phyloP scores from a whole-genome alignment of 1,139 yeast species.

The Arxiozyma telluris region DNA sequence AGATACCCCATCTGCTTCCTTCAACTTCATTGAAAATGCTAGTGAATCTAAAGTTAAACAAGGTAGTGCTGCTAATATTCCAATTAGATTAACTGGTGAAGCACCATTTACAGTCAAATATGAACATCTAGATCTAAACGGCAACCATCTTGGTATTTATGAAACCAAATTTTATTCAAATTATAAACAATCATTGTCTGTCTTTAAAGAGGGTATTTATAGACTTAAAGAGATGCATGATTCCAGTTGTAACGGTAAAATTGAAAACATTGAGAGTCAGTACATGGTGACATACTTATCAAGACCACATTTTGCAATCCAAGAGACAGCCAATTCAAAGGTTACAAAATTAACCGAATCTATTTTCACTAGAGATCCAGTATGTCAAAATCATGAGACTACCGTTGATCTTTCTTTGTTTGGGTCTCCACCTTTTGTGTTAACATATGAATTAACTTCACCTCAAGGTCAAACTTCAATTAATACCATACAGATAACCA shows the following conservation, averaged over 20 bases:
- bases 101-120: slow-evolving; percentile 43
- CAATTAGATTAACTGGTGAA: slow-evolving; percentile 47
- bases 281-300: slow-evolving; percentile 44
- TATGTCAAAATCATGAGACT: slow-evolving; percentile 44
- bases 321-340: slow-evolving; percentile 26
- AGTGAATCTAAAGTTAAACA: slow-evolving; percentile 43
- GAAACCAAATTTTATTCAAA: slow-evolving; percentile 31
- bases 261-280: slow-evolving; percentile 31
- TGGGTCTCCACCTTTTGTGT: slow-evolving; percentile 67
- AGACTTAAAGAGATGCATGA: slow-evolving; percentile 50
- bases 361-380: slow-evolving; percentile 30
- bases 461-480: slow-evolving; percentile 43
- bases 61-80: slow-evolving; percentile 51
- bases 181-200: slow-evolving; percentile 36
- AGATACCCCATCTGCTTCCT: slow-evolving; percentile 52
- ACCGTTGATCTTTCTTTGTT: slow-evolving; percentile 41
- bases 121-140: slow-evolving; percentile 30
- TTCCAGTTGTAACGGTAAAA: slow-evolving; percentile 59
- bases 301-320: slow-evolving; percentile 45
- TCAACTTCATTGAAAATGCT: slow-evolving; percentile 31
- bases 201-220: slow-evolving; percentile 55
- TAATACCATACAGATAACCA: slow-evolving; percentile 41
- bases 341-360: slow-evolving; percentile 9
- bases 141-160: slow-evolving; percentile 21
- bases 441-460: slow-evolving; percentile 55